These are phyloP conservation scores for Fraxinus angustifolia DNA, from an alignment of 305 asterid species.

Conservation along the genomic window DNA sequence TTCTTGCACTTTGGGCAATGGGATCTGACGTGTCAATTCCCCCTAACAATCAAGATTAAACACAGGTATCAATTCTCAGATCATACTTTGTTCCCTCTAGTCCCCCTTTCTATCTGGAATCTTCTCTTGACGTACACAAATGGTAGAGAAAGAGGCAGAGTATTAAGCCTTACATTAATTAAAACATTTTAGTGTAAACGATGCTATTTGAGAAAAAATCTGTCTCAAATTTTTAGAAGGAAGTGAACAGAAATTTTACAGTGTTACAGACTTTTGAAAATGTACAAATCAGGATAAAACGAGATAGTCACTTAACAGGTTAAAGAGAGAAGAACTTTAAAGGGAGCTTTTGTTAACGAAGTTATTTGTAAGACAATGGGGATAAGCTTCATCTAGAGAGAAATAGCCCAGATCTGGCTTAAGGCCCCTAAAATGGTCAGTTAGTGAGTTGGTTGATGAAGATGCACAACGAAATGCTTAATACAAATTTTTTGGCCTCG, in stretches of 20 bases:
- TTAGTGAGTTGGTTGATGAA: background rate
- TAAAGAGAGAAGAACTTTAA: background rate
- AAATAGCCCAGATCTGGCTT: background rate
- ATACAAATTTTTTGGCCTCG: background rate
- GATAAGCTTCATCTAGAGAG: background rate
- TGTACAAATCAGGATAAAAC: background rate
- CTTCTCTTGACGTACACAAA: background rate
- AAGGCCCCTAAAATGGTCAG: background rate
- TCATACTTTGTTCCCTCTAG: background rate
- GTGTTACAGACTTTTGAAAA: background rate
- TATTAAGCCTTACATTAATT: background rate
- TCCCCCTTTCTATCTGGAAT: background rate
- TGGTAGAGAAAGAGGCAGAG: background rate
- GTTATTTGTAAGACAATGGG: background rate
- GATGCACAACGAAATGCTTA: background rate
- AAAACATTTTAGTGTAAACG: background rate
- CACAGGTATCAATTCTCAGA: background rate
- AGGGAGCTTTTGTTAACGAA: background rate
- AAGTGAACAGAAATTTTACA: background rate
- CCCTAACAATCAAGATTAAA: background rate
- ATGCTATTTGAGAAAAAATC: background rate
- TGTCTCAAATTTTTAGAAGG: background rate
- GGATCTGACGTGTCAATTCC: constrained; percentile 3
- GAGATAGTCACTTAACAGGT: background rate
- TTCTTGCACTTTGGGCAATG: constrained; percentile 47